A percentile compares a stretch with the other conserved stretches of the same genome.
phyloP scores from a whole-genome alignment of 164 flowering plant species.

The Umbilicus rupestris region DNA sequence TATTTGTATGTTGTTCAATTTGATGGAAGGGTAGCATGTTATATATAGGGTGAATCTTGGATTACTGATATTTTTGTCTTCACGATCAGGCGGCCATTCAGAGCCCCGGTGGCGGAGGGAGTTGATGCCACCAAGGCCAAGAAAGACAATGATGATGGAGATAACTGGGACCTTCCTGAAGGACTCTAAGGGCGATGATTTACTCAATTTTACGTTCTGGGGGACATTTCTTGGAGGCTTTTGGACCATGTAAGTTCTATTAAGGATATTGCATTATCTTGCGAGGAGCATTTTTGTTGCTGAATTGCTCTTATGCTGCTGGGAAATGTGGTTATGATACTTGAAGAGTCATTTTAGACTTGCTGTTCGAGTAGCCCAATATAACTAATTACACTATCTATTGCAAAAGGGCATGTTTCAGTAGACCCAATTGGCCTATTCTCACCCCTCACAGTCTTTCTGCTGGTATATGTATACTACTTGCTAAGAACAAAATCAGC shows the following conservation, averaged over 20 bases:
- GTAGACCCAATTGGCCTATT: too few relatives aligned
- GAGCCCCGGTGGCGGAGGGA: conserved; percentile 11
- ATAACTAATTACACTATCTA: too few relatives aligned
- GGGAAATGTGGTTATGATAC: too few relatives aligned
- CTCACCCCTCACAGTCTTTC: too few relatives aligned
- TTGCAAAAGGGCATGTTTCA: too few relatives aligned
- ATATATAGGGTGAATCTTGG: neutral
- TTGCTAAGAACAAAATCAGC: too few relatives aligned
- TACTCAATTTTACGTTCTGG: conserved; percentile 14
- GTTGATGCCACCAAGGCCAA: conserved; percentile 15
- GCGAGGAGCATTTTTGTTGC: too few relatives aligned
- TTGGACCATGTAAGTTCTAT: neutral
- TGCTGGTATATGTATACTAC: too few relatives aligned
- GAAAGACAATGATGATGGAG: conserved; percentile 30
- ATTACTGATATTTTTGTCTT: neutral
- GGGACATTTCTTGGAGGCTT: conserved; percentile 11
- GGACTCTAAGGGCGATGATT: conserved; percentile 7
- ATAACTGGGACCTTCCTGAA: conserved; percentile 47
- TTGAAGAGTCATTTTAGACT: too few relatives aligned
- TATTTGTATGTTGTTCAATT: too few relatives aligned
- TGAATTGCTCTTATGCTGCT: too few relatives aligned
- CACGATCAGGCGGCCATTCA: conserved; percentile 17
- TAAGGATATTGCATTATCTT: neutral
- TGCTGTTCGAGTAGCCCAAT: too few relatives aligned
- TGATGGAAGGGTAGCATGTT: neutral